Conservation (phyloP, 2,329 filamentous ascomycete species). For the Uncinocarpus reesii region DNA sequence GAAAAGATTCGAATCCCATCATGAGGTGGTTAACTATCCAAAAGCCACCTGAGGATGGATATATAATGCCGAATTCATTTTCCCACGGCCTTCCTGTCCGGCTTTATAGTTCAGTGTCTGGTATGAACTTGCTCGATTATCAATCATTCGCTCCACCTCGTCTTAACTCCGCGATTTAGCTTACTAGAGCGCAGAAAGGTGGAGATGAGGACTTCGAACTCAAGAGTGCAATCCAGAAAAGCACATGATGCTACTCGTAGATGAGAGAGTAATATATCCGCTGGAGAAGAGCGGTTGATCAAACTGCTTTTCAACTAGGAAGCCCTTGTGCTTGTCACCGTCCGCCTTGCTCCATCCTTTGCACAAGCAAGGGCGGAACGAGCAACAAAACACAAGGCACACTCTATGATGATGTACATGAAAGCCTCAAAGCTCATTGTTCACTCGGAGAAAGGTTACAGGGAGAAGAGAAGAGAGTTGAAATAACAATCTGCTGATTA, state of each 20-base stretch:
- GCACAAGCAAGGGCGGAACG: too few species aligned
- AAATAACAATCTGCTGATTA: conserved; percentile 12
- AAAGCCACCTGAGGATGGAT: too few species aligned
- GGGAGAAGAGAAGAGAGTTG: not conserved
- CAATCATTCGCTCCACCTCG: not conserved
- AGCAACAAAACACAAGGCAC: not conserved
- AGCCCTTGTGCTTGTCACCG: not conserved
- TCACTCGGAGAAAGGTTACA: not conserved
- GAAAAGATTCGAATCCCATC: conserved; percentile 2
- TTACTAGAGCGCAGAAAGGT: too few species aligned
- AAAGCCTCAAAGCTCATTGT: not conserved
- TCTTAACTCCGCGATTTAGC: too few species aligned
- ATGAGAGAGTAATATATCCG: too few species aligned
- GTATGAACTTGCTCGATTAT: not conserved
- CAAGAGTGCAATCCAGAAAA: too few species aligned
- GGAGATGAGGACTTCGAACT: too few species aligned
- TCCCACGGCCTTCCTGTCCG: not conserved
- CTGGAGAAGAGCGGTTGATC: too few species aligned
- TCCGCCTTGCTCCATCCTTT: not conserved
- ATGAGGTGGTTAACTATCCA: too few species aligned
- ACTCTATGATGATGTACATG: not conserved
- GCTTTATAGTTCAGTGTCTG: not conserved
- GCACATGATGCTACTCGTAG: too few species aligned
- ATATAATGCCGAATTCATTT: not conserved
- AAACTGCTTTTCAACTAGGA: not conserved